phyloP scores from a whole-genome alignment of 139 green algal genomes.

The Eudorina sp. region DNA sequence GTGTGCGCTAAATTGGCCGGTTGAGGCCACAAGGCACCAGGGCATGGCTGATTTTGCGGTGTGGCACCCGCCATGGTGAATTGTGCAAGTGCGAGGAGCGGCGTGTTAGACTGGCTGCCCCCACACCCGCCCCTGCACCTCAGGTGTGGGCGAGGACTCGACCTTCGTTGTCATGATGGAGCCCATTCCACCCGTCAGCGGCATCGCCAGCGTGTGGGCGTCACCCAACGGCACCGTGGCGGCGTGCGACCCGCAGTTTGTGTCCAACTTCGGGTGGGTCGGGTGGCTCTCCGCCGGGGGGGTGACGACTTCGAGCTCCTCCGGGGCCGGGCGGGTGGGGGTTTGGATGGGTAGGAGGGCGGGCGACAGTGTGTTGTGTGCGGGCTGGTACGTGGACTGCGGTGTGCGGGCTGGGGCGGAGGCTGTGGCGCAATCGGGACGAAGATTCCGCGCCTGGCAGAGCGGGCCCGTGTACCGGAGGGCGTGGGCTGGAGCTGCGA shows the following conservation, averaged over 20 bases:
- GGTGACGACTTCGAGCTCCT: not conserved
- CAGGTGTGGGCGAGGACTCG: slow-evolving; percentile 36
- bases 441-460: not conserved
- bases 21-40: too few species aligned
- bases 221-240: slow-evolving; percentile 6
- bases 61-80: not conserved
- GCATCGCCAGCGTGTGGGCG: slow-evolving; percentile 8
- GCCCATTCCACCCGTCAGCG: not conserved
- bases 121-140: not conserved
- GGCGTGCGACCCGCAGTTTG: slow-evolving; percentile 25
- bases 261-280: slow-evolving; percentile 16
- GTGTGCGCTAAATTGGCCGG: not conserved
- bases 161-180: slow-evolving; percentile 22
- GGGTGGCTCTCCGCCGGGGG: too few species aligned
- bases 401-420: not conserved
- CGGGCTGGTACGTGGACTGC: not conserved
- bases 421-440: not conserved
- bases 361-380: not conserved
- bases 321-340: too few species aligned
- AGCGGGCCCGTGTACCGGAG: not conserved
- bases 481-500: not conserved
- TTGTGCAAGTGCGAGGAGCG: not conserved
- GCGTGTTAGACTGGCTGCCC: not conserved
- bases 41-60: too few species aligned
- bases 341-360: too few species aligned